Evolutionary conservation across 1,139 yeast genomes (phyloP).

Genomic region (Schizosaccharomyces versatilis): DNA sequence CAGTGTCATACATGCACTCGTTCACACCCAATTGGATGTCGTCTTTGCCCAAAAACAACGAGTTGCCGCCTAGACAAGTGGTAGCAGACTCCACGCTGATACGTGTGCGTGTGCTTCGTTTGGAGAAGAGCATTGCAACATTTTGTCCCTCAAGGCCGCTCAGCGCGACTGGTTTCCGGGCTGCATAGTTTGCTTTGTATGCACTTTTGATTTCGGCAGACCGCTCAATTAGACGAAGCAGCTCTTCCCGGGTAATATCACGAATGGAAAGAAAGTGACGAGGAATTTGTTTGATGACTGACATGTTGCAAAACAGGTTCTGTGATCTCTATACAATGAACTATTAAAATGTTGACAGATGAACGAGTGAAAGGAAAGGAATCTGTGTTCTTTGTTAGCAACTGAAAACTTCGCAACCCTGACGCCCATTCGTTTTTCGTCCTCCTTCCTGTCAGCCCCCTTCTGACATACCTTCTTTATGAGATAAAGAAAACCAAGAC

Average conservation of each 20-base stretch:
- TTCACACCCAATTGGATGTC: conserved; percentile 91
- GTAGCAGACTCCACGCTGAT: conserved; percentile 90
- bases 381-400: no score
- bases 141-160: conserved; percentile 34
- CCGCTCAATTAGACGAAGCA: conserved; percentile 37
- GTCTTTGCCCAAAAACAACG: conserved; percentile 88
- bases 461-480: no score
- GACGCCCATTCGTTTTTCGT: no score
- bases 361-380: no score
- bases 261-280: conserved; percentile 52
- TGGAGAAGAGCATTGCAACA: conserved; percentile 62
- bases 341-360: no score
- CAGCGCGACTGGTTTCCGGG: conserved; percentile 25
- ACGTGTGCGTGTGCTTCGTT: conserved; percentile 87
- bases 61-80: conserved; percentile 79
- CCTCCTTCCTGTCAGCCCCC: no score
- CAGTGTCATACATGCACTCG: conserved; percentile 70
- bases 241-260: conserved; percentile 43
- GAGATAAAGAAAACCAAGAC: no score
- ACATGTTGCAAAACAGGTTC: no score
- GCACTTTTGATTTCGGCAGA: conserved; percentile 40
- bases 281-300: not conserved
- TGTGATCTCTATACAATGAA: no score
- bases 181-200: conserved; percentile 31
- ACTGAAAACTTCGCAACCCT: no score